These are phyloP conservation scores for Extremus antarcticus DNA, from an alignment of 495 filamentous ascomycete genomes.

Conservation along the genomic window DNA sequence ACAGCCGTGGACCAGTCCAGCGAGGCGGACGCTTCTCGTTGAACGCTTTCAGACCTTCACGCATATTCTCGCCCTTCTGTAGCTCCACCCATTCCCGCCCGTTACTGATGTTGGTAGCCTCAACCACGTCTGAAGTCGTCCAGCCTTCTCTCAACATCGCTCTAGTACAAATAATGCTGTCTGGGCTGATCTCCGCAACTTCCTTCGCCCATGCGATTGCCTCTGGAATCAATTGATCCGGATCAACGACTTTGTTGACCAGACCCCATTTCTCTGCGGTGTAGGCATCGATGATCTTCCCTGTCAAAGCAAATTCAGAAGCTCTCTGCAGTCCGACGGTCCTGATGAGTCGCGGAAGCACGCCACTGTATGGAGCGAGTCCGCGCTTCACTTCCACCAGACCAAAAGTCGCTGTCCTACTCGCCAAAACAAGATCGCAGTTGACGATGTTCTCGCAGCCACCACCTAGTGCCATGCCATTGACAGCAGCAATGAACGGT, in stretches of 20 bases:
- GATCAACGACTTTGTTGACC: conserved; percentile 50
- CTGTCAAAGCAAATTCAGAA: conserved; percentile 59
- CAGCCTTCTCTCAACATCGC: conserved; percentile 56
- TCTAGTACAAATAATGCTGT: conserved; percentile 55
- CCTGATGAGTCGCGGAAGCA: conserved; percentile 60
- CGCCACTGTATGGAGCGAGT: conserved; percentile 59
- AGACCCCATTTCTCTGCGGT: conserved; percentile 61
- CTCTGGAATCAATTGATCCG: conserved; percentile 27
- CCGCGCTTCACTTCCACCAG: conserved; percentile 62
- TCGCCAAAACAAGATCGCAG: conserved; percentile 57
- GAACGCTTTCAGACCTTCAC: conserved; percentile 69
- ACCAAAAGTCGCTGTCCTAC: conserved; percentile 42
- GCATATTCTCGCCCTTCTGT: conserved; percentile 59
- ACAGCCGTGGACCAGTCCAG: conserved; percentile 68
- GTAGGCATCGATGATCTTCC: conserved; percentile 42
- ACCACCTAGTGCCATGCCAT: conserved; percentile 65
- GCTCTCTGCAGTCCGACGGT: conserved; percentile 57
- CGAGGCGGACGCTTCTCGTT: conserved; percentile 62
- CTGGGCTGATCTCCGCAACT: conserved; percentile 56
- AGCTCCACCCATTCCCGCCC: conserved; percentile 50
- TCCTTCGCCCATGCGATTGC: conserved; percentile 34
- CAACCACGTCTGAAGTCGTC: conserved; percentile 54
- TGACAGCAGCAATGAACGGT: conserved; percentile 64
- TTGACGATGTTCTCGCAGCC: conserved; percentile 65
- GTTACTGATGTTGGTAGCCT: conserved; percentile 47